Evolutionary conservation across 768 basidiomycete genomes (phyloP).

Genomic region (Imleria badia): DNA sequence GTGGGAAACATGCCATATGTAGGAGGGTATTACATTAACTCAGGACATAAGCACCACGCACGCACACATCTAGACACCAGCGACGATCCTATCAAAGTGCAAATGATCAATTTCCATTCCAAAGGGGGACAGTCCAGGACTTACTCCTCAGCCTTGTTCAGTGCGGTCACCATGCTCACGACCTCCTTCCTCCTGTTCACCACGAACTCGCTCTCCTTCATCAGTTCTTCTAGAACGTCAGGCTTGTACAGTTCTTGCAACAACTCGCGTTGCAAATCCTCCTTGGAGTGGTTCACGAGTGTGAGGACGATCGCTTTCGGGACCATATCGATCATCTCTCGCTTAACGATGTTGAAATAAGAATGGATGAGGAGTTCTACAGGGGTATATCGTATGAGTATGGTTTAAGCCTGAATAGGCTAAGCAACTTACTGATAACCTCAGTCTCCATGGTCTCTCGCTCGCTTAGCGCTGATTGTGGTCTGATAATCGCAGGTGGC

Average conservation of each 20-base stretch:
- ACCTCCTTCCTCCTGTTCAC: constrained; percentile 93
- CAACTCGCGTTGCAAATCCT: constrained; percentile 90
- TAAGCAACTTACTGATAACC: constrained; percentile 85
- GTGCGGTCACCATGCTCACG: constrained; percentile 85
- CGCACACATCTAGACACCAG: constrained; percentile 48
- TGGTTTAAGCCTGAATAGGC: neutral
- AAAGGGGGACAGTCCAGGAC: constrained; percentile 36
- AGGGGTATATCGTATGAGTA: constrained; percentile 1
- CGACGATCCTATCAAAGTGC: constrained; percentile 50
- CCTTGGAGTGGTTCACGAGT: constrained; percentile 90
- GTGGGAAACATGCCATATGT: constrained; percentile 21
- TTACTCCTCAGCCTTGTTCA: constrained; percentile 99
- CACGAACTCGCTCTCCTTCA: constrained; percentile 93
- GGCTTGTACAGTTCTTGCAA: constrained; percentile 96
- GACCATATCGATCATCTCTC: constrained; percentile 99
- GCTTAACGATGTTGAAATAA: constrained; percentile 98
- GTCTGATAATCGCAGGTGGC: constrained; percentile 85
- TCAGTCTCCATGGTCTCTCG: constrained; percentile 98
- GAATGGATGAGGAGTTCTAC: constrained; percentile 93
- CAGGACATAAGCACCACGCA: constrained; percentile 7
- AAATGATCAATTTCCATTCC: constrained; percentile 10
- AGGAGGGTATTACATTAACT: constrained; percentile 33
- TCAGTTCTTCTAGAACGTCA: constrained; percentile 89
- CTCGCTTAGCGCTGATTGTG: constrained; percentile 88
- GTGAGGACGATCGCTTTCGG: constrained; percentile 94